phyloP scores from a whole-genome alignment of 805 yeast genomes.

The Ogataea angusta region DNA sequence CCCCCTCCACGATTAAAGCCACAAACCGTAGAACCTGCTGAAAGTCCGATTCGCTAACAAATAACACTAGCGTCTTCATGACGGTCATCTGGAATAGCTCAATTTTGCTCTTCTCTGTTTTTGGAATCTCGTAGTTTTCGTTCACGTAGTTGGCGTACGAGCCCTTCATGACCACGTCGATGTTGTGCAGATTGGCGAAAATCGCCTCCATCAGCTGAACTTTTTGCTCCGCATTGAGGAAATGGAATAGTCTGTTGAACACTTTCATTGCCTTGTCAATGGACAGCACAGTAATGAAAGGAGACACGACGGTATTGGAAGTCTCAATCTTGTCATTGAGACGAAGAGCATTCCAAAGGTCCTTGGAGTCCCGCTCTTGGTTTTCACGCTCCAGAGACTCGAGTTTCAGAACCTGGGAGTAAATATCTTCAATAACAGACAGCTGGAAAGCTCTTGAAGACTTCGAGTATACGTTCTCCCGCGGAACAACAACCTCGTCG shows the following conservation, averaged over 20 bases:
- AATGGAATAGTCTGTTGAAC: conserved; percentile 83
- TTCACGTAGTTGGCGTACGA: conserved; percentile 63
- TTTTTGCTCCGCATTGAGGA: conserved; percentile 71
- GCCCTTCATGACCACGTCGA: conserved; percentile 74
- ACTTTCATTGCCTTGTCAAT: conserved; percentile 87
- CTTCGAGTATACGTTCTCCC: conserved; percentile 31
- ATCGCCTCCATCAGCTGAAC: conserved; percentile 72
- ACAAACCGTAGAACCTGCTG: conserved; percentile 75
- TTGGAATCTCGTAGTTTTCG: conserved; percentile 47
- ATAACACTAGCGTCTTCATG: conserved; percentile 78
- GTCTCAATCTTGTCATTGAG: conserved; percentile 58
- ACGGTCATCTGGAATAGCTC: conserved; percentile 79
- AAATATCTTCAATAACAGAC: conserved; percentile 72
- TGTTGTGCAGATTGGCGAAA: conserved; percentile 74
- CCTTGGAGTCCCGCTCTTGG: conserved; percentile 41
- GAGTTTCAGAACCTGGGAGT: conserved; percentile 68
- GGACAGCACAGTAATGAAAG: conserved; percentile 78
- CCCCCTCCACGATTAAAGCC: conserved; percentile 55
- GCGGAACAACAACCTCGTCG: conserved; percentile 28
- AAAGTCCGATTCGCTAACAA: conserved; percentile 77
- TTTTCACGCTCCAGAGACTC: conserved; percentile 72
- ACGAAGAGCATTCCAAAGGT: conserved; percentile 76
- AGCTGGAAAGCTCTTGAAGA: conserved; percentile 52
- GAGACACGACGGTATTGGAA: conserved; percentile 61
- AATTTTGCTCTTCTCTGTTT: conserved; percentile 52